phyloP scores from a whole-genome alignment of 805 yeast species.

The Pichia nanzhaoensis region DNA sequence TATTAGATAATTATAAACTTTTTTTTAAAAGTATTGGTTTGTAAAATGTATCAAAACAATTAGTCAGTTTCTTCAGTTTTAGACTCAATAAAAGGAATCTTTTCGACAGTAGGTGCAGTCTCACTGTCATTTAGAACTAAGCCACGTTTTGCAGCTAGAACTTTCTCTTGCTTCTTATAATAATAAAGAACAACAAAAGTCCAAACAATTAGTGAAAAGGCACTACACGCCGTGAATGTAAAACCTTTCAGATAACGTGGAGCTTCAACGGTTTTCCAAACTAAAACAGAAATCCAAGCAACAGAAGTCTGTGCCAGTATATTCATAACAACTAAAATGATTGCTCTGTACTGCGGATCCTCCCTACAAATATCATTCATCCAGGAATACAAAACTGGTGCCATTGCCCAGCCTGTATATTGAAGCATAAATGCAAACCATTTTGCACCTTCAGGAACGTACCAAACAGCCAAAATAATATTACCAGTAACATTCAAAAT shows the following conservation, averaged over 20 bases:
- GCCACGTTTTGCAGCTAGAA: background rate
- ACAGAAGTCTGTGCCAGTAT: conserved; percentile 38
- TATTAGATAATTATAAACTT: no score
- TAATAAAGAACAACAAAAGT: conserved; percentile 1
- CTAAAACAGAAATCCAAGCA: conserved; percentile 30
- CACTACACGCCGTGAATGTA: conserved; percentile 35
- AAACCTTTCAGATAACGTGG: conserved; percentile 53
- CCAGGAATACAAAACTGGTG: conserved; percentile 54
- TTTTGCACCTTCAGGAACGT: conserved; percentile 48
- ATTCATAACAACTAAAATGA: conserved; percentile 50
- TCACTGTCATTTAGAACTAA: background rate
- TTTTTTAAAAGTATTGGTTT: no score
- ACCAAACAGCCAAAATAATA: conserved; percentile 51
- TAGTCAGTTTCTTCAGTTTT: no score
- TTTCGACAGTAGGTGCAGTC: background rate
- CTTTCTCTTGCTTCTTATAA: conserved; percentile 4
- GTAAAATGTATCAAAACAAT: no score
- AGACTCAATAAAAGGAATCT: no score
- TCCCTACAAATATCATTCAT: conserved; percentile 51
- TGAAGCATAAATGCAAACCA: conserved; percentile 60
- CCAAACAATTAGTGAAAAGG: conserved; percentile 1
- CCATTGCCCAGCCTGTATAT: conserved; percentile 57
- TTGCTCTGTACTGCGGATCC: conserved; percentile 49
- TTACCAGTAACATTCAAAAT: conserved; percentile 49
- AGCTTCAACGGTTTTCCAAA: conserved; percentile 47